phyloP scores from a whole-genome alignment of 495 filamentous ascomycete species.

The Penicillium canescens region DNA sequence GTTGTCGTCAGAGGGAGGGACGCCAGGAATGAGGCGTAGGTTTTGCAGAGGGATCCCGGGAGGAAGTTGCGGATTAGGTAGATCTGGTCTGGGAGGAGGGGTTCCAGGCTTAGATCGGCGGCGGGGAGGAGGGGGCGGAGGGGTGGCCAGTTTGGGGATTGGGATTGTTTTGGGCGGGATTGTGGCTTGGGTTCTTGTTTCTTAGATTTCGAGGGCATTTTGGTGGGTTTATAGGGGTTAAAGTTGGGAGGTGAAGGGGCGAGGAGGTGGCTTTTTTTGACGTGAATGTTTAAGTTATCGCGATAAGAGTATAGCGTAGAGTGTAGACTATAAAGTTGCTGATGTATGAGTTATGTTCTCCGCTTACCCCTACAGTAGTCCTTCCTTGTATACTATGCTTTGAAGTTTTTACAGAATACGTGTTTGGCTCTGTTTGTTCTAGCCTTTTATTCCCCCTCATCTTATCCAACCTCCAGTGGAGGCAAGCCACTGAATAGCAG shows the following conservation, averaged over 20 bases:
- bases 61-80: constrained; percentile 77
- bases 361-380: too few relatives aligned
- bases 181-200: constrained; percentile 21
- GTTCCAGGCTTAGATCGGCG: constrained; percentile 59
- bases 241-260: not conserved
- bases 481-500: constrained; percentile 16
- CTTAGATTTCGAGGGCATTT: constrained; percentile 27
- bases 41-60: constrained; percentile 75
- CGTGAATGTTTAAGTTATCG: not conserved
- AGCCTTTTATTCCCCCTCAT: constrained; percentile 1
- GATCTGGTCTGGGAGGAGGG: constrained; percentile 67
- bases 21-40: constrained; percentile 77
- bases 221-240: not conserved
- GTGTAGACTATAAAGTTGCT: too few relatives aligned
- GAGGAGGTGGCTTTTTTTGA: not conserved
- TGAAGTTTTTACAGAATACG: not conserved
- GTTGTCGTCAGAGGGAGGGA: constrained; percentile 76
- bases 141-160: constrained; percentile 70
- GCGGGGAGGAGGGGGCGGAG: constrained; percentile 73
- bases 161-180: constrained; percentile 13
- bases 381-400: not conserved
- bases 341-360: too few relatives aligned
- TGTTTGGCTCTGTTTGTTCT: constrained; percentile 16
- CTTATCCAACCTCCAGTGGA: constrained; percentile 11
- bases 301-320: not conserved